These are phyloP conservation scores for Babesia ovis DNA, from an alignment of 169 alveolate species.

Conservation along the genomic window DNA sequence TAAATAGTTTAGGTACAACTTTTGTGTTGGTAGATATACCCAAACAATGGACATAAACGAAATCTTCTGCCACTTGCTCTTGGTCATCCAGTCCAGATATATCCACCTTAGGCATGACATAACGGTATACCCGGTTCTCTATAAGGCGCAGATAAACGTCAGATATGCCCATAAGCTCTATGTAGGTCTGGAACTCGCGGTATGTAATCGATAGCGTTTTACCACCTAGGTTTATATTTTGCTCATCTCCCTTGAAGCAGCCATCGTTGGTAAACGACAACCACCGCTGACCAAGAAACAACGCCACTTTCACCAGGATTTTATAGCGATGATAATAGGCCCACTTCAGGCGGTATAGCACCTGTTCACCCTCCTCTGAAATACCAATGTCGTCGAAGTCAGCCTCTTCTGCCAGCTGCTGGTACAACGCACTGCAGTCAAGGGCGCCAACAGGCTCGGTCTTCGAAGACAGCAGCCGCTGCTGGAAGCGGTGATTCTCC, in stretches of 20 bases:
- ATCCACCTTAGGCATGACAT: background rate
- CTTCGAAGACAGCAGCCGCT: background rate
- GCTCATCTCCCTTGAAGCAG: background rate
- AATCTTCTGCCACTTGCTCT: background rate
- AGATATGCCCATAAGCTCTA: constrained; percentile 6
- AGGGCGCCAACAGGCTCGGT: background rate
- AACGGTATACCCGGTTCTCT: constrained; percentile 16
- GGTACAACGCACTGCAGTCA: constrained; percentile 26
- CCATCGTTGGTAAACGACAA: constrained; percentile 7
- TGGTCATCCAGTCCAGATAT: background rate
- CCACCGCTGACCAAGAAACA: constrained; percentile 34
- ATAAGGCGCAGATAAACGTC: constrained; percentile 18
- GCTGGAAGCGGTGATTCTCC: constrained; percentile 2
- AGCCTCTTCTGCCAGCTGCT: constrained; percentile 27
- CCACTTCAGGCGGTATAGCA: constrained; percentile 12
- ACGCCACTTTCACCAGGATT: constrained; percentile 25
- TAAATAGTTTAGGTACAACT: background rate
- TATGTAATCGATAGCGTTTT: background rate
- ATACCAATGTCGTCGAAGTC: constrained; percentile 1
- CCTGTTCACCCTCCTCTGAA: constrained; percentile 9
- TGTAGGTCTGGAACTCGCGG: background rate
- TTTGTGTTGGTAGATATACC: background rate
- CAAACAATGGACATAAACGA: background rate
- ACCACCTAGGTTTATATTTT: background rate
- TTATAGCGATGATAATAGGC: constrained; percentile 25